Base-by-base conservation (phyloP, 2,329 filamentous ascomycete species). In the Lasiodiplodia hormozganensis region DNA sequence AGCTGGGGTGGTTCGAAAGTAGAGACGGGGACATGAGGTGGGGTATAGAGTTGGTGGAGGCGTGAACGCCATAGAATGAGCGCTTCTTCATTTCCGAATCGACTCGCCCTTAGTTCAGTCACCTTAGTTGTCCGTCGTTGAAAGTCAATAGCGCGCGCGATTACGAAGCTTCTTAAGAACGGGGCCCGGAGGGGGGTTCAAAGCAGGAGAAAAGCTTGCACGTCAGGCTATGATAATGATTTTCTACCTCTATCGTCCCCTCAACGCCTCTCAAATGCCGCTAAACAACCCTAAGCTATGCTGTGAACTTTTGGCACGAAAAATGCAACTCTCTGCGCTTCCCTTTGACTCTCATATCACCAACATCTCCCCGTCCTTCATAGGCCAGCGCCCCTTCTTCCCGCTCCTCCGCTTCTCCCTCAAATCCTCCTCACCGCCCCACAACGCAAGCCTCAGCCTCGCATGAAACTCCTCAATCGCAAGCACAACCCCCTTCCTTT, bases 391-490 rank as follows among this genome's bases (percentile, higher is more conserved):
- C 6, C 60, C 40, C 43, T 25, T 31, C n/a, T 64, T 64, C 31
- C 60, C 60, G 11, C 11, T 36, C 31, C 31, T 52, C 31, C 47
- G 52, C 47, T n/a, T 64, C 47, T 36, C 47, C 60, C 18, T 28
- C 47, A 64, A 11, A 28, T 54, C 47, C 28, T 69, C 66, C 25
- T 69, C 69, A 6, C 53, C 69, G 57, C 8, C 43, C 67, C 43
- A 69, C 70, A 43, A 70, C 54, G 40, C 34, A 38, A 34, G n/a
- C n/a, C 69, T 14, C 40, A 72, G 54, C 23, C 68, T 68, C 4
- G 51, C 57, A 65, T 72, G 70, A 47, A 78, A 76, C 16, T 62
- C 68, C 36, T 74, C 70, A 38, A 79, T 73, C 34, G 70, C 60
- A 1, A 6, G 12, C 1, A 71, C 16, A 3, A 79, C 57, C 18